Evolutionary conservation across 257 asterid genomes (phyloP), one percentile per base, ranked within the genome.

Genomic region (Fraxinus cuspidata): DNA sequence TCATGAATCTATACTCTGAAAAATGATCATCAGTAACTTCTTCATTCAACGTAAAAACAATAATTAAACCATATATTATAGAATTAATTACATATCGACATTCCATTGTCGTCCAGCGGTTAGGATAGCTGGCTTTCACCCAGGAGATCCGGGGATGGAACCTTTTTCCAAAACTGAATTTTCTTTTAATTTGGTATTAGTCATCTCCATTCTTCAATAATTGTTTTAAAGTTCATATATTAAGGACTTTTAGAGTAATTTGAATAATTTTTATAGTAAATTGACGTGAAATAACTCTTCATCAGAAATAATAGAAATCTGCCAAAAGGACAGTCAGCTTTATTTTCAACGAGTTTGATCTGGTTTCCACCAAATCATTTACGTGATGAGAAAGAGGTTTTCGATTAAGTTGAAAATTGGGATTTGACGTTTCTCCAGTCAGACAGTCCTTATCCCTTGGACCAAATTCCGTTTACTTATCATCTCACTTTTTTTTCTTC

Each of bases 61-160:
- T 27, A 27, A 27, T 27, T 27, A 35, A 35, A 35, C 7, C 0
- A 5, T 5, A 35, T 0, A 35, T 35, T 7, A 35, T 9, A 7
- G 40, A 35, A 35, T 37, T 7, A 7, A 7, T 9, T 1, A 1
- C 42, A 37, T 37, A 37, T 1, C 11, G 7, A 1, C 42, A 37
- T 2, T 94, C 96, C 96, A 81, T 79, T 89, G 91, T 90, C 94
- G 93, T 94, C 97, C 97, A 92, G 96, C 92, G 94, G 96, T 92
- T 87, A 92, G 98, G 98, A 92, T 92, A 90, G 89, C 92, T 90
- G 92, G 97, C 96, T 92, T 91, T 89, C 97, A 88, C 95, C 96
- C 90, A 88, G 92, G 94, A 66, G 96, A 91, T 95, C 96, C 96
- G 95, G 94, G 93, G 88, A 83, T 84, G 96, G 96, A 91, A 86